phyloP scores from a whole-genome alignment of 2,329 filamentous ascomycete genomes.

The Dactylellina cionopaga region DNA sequence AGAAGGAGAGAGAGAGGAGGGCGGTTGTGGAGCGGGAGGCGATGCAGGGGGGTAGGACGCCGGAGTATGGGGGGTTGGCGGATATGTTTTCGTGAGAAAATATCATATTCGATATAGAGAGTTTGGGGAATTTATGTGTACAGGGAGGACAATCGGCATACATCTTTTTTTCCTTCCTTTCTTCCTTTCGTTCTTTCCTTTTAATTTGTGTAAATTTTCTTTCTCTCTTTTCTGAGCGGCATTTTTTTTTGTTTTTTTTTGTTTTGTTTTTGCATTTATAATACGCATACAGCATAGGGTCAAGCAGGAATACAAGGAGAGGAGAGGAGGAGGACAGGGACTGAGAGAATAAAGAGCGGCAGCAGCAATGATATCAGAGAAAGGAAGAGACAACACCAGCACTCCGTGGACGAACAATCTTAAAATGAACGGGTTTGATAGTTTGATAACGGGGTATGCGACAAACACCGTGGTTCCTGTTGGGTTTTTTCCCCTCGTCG shows the following conservation, averaged over 20 bases:
- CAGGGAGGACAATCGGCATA: not conserved
- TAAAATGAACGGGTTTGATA: too few relatives aligned
- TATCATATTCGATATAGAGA: not conserved
- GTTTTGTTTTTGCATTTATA: not conserved
- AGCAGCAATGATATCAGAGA: too few relatives aligned
- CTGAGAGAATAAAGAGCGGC: too few relatives aligned
- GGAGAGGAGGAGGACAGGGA: too few relatives aligned
- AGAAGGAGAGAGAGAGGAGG: constrained; percentile 60
- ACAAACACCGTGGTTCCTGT: not conserved
- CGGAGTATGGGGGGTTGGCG: constrained; percentile 66
- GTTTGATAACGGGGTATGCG: too few relatives aligned
- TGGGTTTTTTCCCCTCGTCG: not conserved
- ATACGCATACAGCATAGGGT: too few relatives aligned
- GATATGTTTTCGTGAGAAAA: constrained; percentile 66
- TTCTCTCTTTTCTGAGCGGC: too few relatives aligned
- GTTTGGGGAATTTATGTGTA: too few relatives aligned
- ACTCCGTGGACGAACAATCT: too few relatives aligned
- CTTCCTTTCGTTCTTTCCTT: not conserved
- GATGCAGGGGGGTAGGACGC: constrained; percentile 58
- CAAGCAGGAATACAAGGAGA: too few relatives aligned
- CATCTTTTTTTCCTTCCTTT: not conserved
- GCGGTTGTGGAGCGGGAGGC: constrained; percentile 62
- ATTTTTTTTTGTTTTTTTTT: not conserved
- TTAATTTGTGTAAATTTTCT: too few relatives aligned
- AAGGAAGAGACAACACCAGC: too few relatives aligned